Base-by-base conservation (phyloP, 2,329 filamentous ascomycete species). In the Sordariomycetes sp. region DNA sequence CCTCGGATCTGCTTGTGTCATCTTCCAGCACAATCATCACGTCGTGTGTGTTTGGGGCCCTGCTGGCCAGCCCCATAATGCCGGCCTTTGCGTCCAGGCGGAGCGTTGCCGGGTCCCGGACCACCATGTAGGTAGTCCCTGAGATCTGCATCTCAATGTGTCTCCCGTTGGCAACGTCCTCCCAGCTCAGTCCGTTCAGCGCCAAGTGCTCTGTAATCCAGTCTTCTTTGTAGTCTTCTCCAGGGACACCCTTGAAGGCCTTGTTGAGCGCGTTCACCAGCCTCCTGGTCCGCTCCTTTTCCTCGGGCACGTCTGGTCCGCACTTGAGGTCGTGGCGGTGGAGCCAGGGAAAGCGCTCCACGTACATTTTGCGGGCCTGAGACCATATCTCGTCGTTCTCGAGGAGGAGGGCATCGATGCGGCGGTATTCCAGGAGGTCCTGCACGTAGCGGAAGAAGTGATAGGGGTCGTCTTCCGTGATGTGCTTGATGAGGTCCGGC, bases 351-450 rank as follows among this genome's bases (percentile, higher is more conserved):
- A 67, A 62, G 51, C 59, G 59, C 14, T 61, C 53, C 16, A 58
- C 61, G 53, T 68, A 67, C 12, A 70, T 55, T 3, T 61, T 52
- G 18, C 25, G 53, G 11, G 61, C 59, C 32, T 58, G 35, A 7
- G 59, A 18, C 12, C 62, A 60, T 43, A 64, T 61, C 0, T 40
- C 37, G 10, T 57, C 48, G 18, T 65, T 60, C 7, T 59, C 53
- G 1, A 37, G 4, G 16, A 70, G 57, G n/a, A 66, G 65, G 3
- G 43, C 55, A n/a, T 66, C 63, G 1, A 70, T 59, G 1, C 53
- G 34, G 7, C 55, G 54, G 18, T 59, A 2, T 3, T 22, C 25
- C 50, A 58, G 25, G 35, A 58, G 56, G 20, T 53, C 50, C 56
- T 58, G 34, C 10, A 54, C 56, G 56, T 53, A 58, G 37, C 56